phyloP scores from a whole-genome alignment of 78 protist species.

The Chrysochromulina tobinii region DNA sequence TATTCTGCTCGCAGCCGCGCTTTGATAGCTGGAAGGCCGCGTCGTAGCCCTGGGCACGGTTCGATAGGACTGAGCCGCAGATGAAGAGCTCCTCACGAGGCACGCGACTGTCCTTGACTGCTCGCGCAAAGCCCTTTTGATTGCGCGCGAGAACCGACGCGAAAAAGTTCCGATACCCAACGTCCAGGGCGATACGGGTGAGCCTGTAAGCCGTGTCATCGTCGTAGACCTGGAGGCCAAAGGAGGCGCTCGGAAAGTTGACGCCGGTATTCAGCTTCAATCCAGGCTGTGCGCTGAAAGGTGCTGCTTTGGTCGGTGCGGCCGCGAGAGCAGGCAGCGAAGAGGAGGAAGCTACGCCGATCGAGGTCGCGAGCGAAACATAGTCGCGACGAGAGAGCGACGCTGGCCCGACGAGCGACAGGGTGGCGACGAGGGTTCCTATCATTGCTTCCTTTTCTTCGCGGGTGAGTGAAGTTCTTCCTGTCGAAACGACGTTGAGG shows the following conservation, averaged over 20 bases:
- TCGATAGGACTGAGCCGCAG: slow-evolving; percentile 27
- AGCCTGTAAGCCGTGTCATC: not conserved
- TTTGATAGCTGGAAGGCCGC: not conserved
- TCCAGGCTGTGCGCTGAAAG: not conserved
- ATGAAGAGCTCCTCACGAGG: slow-evolving; percentile 37
- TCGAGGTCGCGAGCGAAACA: too few species aligned
- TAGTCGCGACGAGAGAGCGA: too few species aligned
- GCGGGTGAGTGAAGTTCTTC: too few species aligned
- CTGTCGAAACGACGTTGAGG: too few species aligned
- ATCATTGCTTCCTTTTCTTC: too few species aligned
- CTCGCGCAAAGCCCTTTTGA: not conserved
- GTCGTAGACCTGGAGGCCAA: slow-evolving; percentile 28
- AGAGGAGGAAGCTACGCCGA: too few species aligned
- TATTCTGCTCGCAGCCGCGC: not conserved
- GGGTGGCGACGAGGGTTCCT: too few species aligned
- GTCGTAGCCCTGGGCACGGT: not conserved
- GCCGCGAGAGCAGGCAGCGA: too few species aligned
- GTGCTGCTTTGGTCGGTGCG: too few species aligned
- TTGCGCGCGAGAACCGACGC: slow-evolving; percentile 17
- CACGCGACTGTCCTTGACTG: not conserved
- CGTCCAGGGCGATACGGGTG: not conserved
- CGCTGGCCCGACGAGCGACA: too few species aligned
- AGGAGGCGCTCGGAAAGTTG: not conserved
- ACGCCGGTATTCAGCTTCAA: not conserved
- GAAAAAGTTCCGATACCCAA: slow-evolving; percentile 4